Base-by-base conservation (phyloP, 805 yeast genomes). In the Scheffersomyces ergatensis region DNA sequence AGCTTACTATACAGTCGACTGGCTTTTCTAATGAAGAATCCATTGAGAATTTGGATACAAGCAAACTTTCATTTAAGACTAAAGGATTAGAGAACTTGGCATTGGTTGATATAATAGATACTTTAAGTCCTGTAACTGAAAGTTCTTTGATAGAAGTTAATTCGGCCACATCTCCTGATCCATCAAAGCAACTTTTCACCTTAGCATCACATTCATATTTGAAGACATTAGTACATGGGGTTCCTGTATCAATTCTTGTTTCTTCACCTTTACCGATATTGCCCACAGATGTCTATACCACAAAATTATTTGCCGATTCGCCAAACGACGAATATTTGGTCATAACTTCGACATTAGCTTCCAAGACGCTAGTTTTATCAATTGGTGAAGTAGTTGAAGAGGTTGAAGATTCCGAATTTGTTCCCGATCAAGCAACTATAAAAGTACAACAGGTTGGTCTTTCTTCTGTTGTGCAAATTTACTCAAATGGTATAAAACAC, bases 371-470 rank as follows among this genome's bases (percentile, higher is more conserved):
- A 42, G 85, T 89, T 0, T 61, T 93, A 14, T 74, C 85, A 2
- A 80, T 88, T 37, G 95, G 93, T 6, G 96, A 86, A 48, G 80
- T 78, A 0, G 87, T 87, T 2, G 89, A 84, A 43, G 89, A 86
- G 51, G 84, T 83, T 7, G 70, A 77, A 1, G 83, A 81, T 42
- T 79, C 90, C 0, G 82, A 83, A 0, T 66, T 89, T n/a, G 59
- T 73, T 1, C 52, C 71, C 0, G 69, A 73, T 24, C 78, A 78
- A 25, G 70, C 77, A 2, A 89, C 98, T 0, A 50, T 92, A 2
- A 77, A 76, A 2, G 82, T 87, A 0, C 81, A 78, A 34, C 87
- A 83, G 49, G 69, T 90, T 42, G 95, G 95, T 0, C 44, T 47
- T 2, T 51, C 59, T 3, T 77, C 92, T 0, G 57, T 89, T 0